phyloP scores from a whole-genome alignment of 2,329 filamentous ascomycete species.

The Parastagonospora nodorum region DNA sequence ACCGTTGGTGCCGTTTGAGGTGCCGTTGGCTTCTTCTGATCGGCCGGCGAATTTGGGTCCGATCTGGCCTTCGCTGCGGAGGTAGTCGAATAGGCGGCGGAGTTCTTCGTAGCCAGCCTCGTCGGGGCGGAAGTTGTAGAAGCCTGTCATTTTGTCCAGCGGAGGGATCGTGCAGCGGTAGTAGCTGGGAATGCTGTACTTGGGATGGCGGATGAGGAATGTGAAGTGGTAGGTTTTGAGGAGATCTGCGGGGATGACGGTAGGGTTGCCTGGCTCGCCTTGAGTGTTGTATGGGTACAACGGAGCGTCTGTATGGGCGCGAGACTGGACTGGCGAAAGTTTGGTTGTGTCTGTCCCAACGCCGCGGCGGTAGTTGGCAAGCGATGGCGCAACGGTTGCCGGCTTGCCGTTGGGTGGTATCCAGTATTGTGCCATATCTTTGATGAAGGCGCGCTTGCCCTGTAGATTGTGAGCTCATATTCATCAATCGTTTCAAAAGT shows the following conservation, averaged over 20 bases:
- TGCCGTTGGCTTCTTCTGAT: slow-evolving; percentile 35
- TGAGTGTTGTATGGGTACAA: slow-evolving; percentile 65
- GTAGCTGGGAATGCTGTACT: slow-evolving; percentile 88
- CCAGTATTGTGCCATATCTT: slow-evolving; percentile 95
- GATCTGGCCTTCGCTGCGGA: slow-evolving; percentile 70
- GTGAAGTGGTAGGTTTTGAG: slow-evolving; percentile 88
- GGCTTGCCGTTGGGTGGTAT: slow-evolving; percentile 73
- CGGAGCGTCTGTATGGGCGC: slow-evolving; percentile 30
- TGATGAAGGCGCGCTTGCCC: slow-evolving; percentile 95
- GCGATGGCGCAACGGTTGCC: slow-evolving; percentile 77
- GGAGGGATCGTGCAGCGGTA: slow-evolving; percentile 93
- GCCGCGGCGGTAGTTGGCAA: slow-evolving; percentile 63
- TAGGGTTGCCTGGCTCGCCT: slow-evolving; percentile 76
- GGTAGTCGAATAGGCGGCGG: slow-evolving; percentile 83
- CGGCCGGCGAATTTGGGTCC: slow-evolving; percentile 67
- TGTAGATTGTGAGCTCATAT: slow-evolving; percentile 47
- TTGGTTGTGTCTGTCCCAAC: slow-evolving; percentile 59
- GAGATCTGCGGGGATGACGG: slow-evolving; percentile 75
- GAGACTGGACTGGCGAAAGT: slow-evolving; percentile 40
- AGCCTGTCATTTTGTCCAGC: slow-evolving; percentile 79
- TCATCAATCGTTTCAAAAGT: not conserved
- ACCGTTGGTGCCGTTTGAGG: slow-evolving; percentile 34
- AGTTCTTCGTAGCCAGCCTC: slow-evolving; percentile 93
- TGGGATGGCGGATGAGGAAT: slow-evolving; percentile 96
- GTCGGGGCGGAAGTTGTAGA: slow-evolving; percentile 80